phyloP scores from a whole-genome alignment of 2,329 filamentous ascomycete genomes.

The Aspergillus intermedius region DNA sequence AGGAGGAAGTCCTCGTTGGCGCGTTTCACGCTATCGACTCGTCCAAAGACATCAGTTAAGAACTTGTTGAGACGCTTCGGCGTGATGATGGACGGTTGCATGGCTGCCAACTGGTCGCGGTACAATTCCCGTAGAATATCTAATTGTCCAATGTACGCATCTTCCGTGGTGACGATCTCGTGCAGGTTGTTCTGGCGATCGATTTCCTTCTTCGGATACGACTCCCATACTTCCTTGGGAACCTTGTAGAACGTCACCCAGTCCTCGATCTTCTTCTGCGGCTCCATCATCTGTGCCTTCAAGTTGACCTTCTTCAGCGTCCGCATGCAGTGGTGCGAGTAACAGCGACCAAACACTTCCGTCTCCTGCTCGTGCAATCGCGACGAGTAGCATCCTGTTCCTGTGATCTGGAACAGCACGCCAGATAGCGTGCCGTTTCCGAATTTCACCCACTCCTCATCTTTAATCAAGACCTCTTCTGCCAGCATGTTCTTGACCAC shows the following conservation, averaged over 20 bases:
- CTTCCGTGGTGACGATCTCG: slow-evolving; percentile 90
- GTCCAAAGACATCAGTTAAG: slow-evolving; percentile 79
- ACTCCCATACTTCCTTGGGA: slow-evolving; percentile 66
- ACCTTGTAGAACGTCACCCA: slow-evolving; percentile 88
- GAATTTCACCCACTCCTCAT: slow-evolving; percentile 98
- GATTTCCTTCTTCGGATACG: slow-evolving; percentile 74
- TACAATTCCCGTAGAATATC: slow-evolving; percentile 82
- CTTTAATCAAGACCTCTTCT: slow-evolving; percentile 69
- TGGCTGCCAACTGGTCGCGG: slow-evolving; percentile 66
- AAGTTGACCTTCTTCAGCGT: slow-evolving; percentile 93
- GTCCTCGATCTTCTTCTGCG: slow-evolving; percentile 64
- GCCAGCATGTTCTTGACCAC: slow-evolving; percentile 76
- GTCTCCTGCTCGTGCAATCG: slow-evolving; percentile 64
- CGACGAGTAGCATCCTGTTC: slow-evolving; percentile 82
- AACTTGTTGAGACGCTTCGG: slow-evolving; percentile 74
- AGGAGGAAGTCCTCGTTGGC: slow-evolving; percentile 91
- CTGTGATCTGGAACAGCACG: slow-evolving; percentile 88
- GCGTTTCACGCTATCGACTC: slow-evolving; percentile 77
- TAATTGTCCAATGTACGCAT: slow-evolving; percentile 81
- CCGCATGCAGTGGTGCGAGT: slow-evolving; percentile 86
- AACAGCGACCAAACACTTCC: slow-evolving; percentile 67
- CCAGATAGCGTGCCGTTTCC: slow-evolving; percentile 73
- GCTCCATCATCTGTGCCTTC: slow-evolving; percentile 63
- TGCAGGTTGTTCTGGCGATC: slow-evolving; percentile 91
- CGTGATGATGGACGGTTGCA: slow-evolving; percentile 73